These are phyloP conservation scores for Neofusicoccum ribis DNA, from an alignment of 2,329 filamentous ascomycete genomes.

Conservation along the genomic window DNA sequence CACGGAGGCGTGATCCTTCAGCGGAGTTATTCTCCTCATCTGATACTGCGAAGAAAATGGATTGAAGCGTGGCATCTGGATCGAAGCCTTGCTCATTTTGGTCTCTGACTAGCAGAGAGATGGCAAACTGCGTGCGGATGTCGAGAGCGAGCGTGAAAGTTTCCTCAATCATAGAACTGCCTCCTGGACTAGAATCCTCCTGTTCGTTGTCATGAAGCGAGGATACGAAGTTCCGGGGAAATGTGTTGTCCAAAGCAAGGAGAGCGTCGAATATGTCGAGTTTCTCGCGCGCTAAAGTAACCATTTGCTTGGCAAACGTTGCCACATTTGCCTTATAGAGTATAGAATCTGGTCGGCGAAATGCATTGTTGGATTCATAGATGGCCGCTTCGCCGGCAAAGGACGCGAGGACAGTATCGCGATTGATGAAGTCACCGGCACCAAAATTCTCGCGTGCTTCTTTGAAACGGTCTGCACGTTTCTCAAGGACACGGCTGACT, in stretches of 20 bases:
- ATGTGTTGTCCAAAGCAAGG: slow-evolving; percentile 34
- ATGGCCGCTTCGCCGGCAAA: background rate
- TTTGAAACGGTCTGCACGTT: slow-evolving; percentile 34
- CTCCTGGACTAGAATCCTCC: slow-evolving; percentile 30
- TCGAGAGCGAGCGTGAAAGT: slow-evolving; percentile 54
- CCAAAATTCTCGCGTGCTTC: slow-evolving; percentile 39
- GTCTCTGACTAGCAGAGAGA: slow-evolving; percentile 48
- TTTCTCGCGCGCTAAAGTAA: slow-evolving; percentile 30
- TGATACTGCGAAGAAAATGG: slow-evolving; percentile 42
- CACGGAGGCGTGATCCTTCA: slow-evolving; percentile 31
- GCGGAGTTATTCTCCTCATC: slow-evolving; percentile 19
- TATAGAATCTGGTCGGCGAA: slow-evolving; percentile 39
- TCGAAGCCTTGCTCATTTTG: slow-evolving; percentile 36
- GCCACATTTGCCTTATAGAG: slow-evolving; percentile 49
- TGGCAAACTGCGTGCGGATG: slow-evolving; percentile 57
- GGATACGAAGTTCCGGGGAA: slow-evolving; percentile 37
- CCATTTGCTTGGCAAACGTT: slow-evolving; percentile 42
- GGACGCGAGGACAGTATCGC: background rate
- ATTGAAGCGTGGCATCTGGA: slow-evolving; percentile 41
- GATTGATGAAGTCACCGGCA: slow-evolving; percentile 43
- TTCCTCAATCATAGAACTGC: slow-evolving; percentile 42
- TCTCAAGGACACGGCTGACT: slow-evolving; percentile 14
- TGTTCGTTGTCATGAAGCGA: slow-evolving; percentile 24
- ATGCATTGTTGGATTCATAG: slow-evolving; percentile 15
- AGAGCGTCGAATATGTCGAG: slow-evolving; percentile 33